Evolutionary conservation across 2,329 filamentous ascomycete genomes (phyloP), one percentile per base, ranked within the genome.

Genomic region (Arthrobotrys sinensis): DNA sequence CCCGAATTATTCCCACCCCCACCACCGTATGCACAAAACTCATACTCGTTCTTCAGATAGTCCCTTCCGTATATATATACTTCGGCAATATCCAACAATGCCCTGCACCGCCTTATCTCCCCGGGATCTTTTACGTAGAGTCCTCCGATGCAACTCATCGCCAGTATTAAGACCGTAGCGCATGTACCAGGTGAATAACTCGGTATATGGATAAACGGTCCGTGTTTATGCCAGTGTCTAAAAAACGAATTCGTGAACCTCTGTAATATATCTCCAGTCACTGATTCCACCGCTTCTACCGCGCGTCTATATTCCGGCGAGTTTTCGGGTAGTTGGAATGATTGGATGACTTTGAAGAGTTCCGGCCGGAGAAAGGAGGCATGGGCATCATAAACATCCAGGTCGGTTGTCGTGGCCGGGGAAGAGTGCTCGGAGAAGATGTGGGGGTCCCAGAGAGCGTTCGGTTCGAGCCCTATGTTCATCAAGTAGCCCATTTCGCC

Each of bases 221-320:
- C 73, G n/a, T 77, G 73, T 46, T 66, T 70, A 16, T 77, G 73
- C 73, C 73, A 77, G 36, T 77, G 66, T 11, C 66, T 50, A n/a
- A 77, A 77, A 32, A 71, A 77, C 1, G 73, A 71, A 34, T 62
- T 77, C 8, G 66, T 77, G 8, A 71, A 77, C 12, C 73, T 45
- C 16, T 77, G 73, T 12, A 77, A 48, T 12, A 77, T 53, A 21
- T 77, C 73, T 6, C 73, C 73, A 4, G 73, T 77, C 19, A 77
- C 28, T 1, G 65, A 34, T 28, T 77, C 73, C 1, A 77, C 57
- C 3, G 66, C 67, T 16, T 77, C 73, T 0, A 70, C 24, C 3
- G 62, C 62, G 3, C 65, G 34, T 40, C 57, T 52, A 36, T 60
- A 71, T n/a, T 77, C 73, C 4, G 57, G 38, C 10, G 73, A 71